phyloP scores from a whole-genome alignment of 495 filamentous ascomycete genomes.

The Podospora pseudocomata region DNA sequence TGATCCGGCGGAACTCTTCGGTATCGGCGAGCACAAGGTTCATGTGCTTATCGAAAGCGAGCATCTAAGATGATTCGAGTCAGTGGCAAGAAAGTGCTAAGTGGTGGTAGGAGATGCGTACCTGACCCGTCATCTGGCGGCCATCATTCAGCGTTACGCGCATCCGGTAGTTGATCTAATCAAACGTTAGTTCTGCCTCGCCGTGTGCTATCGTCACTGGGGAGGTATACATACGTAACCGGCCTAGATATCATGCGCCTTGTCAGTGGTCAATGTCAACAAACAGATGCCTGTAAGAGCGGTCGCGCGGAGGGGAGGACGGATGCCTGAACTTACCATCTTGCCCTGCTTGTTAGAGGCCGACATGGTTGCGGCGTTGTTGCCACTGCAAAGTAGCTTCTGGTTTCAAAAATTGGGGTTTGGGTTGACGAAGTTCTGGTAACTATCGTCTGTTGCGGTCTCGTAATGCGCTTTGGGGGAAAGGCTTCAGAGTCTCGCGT shows the following conservation, averaged over 20 bases:
- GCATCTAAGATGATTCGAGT: constrained; percentile 38
- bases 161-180: constrained; percentile 98
- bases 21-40: constrained; percentile 98
- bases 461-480: constrained; percentile 28
- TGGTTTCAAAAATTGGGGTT: constrained; percentile 52
- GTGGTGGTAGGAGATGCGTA: constrained; percentile 33
- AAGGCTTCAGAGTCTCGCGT: constrained; percentile 35
- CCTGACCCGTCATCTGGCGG: constrained; percentile 95
- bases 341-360: constrained; percentile 98
- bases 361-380: constrained; percentile 63
- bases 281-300: constrained; percentile 37
- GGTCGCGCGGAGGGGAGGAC: constrained; percentile 28
- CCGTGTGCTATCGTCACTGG: neutral
- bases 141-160: constrained; percentile 92
- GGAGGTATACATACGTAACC: constrained; percentile 79
- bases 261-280: constrained; percentile 72
- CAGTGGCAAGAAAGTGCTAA: constrained; percentile 16
- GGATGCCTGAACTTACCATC: constrained; percentile 71
- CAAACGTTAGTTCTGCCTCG: constrained; percentile 32
- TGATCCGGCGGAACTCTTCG: constrained; percentile 95
- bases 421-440: constrained; percentile 28
- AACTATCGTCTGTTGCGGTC: constrained; percentile 25
- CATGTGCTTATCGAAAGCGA: constrained; percentile 65
- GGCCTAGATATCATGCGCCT: constrained; percentile 60
- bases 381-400: constrained; percentile 62